Conservation (phyloP, 2,329 filamentous ascomycete genomes). For the Pestalotiopsis sp. region DNA sequence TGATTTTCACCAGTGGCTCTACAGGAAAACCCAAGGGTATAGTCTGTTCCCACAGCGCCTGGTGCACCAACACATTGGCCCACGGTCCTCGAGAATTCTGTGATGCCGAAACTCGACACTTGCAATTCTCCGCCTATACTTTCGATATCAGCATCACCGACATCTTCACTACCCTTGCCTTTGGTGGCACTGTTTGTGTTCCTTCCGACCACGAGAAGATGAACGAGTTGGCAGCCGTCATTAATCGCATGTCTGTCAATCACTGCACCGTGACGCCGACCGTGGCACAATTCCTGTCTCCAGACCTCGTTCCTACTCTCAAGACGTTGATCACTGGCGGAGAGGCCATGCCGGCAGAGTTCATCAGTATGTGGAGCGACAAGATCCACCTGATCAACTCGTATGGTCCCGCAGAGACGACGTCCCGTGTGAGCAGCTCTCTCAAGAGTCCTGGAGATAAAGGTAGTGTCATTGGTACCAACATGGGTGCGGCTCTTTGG, state of each 20-base stretch:
- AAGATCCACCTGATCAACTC: constrained; percentile 9
- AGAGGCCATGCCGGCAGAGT: not conserved
- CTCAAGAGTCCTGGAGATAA: not conserved
- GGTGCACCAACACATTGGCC: constrained; percentile 1
- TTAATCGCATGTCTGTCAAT: not conserved
- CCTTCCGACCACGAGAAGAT: constrained; percentile 4
- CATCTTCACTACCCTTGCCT: constrained; percentile 2
- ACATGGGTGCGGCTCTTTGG: constrained; percentile 10
- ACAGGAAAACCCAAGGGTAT: constrained; percentile 7
- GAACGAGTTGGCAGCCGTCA: not conserved
- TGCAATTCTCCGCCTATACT: constrained; percentile 10
- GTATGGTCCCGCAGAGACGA: constrained; percentile 4
- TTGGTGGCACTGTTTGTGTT: constrained; percentile 5
- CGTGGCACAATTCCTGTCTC: constrained; percentile 1
- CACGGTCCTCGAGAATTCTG: constrained; percentile 3
- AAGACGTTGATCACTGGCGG: constrained; percentile 3
- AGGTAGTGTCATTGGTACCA: constrained; percentile 4
- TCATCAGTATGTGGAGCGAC: constrained; percentile 10
- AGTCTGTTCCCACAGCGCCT: not conserved
- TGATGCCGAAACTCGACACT: constrained; percentile 1
- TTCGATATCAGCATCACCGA: constrained; percentile 3
- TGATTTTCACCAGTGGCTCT: constrained; percentile 5
- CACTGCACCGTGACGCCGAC: not conserved
- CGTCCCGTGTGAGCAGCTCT: not conserved
- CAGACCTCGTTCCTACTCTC: constrained; percentile 1